Evolutionary conservation across 31 red algal species (phyloP), one percentile per base, ranked within the genome.

Genomic region (Odonthalia washingtoniensis): DNA sequence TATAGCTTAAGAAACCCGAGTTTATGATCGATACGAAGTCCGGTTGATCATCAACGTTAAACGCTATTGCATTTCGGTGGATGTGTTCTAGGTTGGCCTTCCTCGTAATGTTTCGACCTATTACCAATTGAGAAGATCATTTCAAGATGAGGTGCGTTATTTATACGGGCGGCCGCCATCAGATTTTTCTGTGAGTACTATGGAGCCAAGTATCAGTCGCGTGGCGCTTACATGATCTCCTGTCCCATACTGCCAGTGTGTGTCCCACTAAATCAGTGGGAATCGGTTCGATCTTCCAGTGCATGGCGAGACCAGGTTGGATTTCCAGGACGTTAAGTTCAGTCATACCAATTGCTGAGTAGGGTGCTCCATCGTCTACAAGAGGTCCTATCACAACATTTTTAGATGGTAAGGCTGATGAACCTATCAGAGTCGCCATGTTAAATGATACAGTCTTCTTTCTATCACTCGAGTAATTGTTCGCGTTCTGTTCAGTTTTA

Each of bases 131-230:
- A 21, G 49, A 57, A 57, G 49, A 57, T 9, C 49, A 9, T 57
- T 57, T 9, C 2, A 75, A 36, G 3, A 75, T 24, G 3, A 37
- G 28, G 72, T 75, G 72, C 4, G 72, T 75, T 27, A 75, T 75
- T 5, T 39, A 24, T 4, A 75, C 40, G 28, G 28, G 4, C n/a
- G 2, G 36, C 12, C n/a, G n/a, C 72, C 72, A 35, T 5, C n/a
- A n/a, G n/a, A n/a, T n/a, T n/a, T n/a, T n/a, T n/a, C n/a, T n/a
- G n/a, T n/a, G n/a, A n/a, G n/a, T 37, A 40, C 40, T 42, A 14
- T 27, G 6, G 2, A 42, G 6, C 4, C 31, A 40, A 5, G 4
- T 42, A 75, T 75, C 2, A 4, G 4, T 5, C 72, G 36, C 31
- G 28, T 75, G 37, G 72, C 4, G 14, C 72, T 34, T 4, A 36